A percentile compares a stretch with the other conserved stretches of the same genome.
These are phyloP conservation scores for Allodekkera sacchari DNA, from an alignment of 805 yeast species.

Conservation along the genomic window DNA sequence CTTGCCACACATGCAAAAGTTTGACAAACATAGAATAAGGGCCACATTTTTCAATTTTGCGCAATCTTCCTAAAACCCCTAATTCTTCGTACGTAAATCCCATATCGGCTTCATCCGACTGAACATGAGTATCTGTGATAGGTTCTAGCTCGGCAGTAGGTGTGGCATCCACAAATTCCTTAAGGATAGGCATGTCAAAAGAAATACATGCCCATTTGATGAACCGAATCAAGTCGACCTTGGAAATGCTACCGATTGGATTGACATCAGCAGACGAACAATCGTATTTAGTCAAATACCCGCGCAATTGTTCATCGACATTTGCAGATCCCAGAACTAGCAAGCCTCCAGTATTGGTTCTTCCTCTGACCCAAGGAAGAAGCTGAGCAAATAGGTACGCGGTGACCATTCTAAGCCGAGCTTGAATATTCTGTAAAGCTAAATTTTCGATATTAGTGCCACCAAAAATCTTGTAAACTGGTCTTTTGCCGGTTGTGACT, in stretches of 20 bases:
- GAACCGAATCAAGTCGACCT: slow-evolving; percentile 82
- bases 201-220: slow-evolving; percentile 67
- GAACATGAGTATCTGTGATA: slow-evolving; percentile 83
- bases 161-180: slow-evolving; percentile 77
- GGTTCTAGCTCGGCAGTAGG: slow-evolving; percentile 99
- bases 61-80: slow-evolving; percentile 78
- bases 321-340: slow-evolving; percentile 93
- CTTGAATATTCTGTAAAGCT: slow-evolving; percentile 95
- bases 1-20: slow-evolving; percentile 87
- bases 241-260: slow-evolving; percentile 98
- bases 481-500: slow-evolving; percentile 83
- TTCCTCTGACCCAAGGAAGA: slow-evolving; percentile 87
- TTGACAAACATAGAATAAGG: slow-evolving; percentile 93
- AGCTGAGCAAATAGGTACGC: slow-evolving; percentile 90
- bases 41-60: slow-evolving; percentile 92
- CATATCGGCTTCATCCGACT: slow-evolving; percentile 96
- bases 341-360: slow-evolving; percentile 62
- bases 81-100: slow-evolving; percentile 96
- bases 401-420: slow-evolving; percentile 89
- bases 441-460: slow-evolving; percentile 87
- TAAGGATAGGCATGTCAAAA: slow-evolving; percentile 70
- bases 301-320: slow-evolving; percentile 94
- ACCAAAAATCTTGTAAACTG: slow-evolving; percentile 86
- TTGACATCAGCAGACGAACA: slow-evolving; percentile 96
- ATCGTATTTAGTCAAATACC: slow-evolving; percentile 93